Base-by-base conservation (phyloP, 1,284 basidiomycete genomes). In the Stereum hirsutum region DNA sequence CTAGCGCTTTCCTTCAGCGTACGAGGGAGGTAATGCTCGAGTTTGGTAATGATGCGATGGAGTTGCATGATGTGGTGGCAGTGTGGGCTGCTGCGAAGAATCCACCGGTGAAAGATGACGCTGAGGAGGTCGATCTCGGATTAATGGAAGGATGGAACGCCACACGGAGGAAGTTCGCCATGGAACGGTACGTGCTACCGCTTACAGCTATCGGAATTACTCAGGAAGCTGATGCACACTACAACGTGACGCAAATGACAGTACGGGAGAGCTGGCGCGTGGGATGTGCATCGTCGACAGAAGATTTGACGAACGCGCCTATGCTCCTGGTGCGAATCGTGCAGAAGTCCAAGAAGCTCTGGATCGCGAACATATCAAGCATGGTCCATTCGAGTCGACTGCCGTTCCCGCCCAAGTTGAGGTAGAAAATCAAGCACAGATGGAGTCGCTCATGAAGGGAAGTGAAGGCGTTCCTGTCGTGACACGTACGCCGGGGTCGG, bases 61-160 rank as follows among this genome's bases (percentile, higher is more conserved):
- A 91, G 63, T 72, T 94, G 52, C 89, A 91, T 50, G 89, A 91
- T 53, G 81, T 88, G 41, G 76, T 78, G 11, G 81, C 85, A 3
- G 72, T 90, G n/a, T 90, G 84, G 82, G 87, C 76, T 56, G 81
- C 83, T 1, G 75, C 85, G 14, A 67, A 72, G 44, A 79, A 83
- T 49, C 80, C 81, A 10, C 78, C 81, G 6, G 55, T 62, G 23
- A 25, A 45, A 10, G 49, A 59, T 33, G 54, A 53, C 36, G 35
- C 51, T 25, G 50, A 47, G 8, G 46, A 48, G 25, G 43, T 57
- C 39, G n/a, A n/a, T n/a, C 59, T 62, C 30, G 48, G 44, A 14
- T 49, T 78, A 20, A 58, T 59, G 7, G 41, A 57, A 2, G 75
- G 76, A 20, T 88, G 85, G 85, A 56, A 55, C 41, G 66, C 65